phyloP scores from a whole-genome alignment of 2,329 filamentous ascomycete genomes.

The Arthrobotrys pseudoclavata region DNA sequence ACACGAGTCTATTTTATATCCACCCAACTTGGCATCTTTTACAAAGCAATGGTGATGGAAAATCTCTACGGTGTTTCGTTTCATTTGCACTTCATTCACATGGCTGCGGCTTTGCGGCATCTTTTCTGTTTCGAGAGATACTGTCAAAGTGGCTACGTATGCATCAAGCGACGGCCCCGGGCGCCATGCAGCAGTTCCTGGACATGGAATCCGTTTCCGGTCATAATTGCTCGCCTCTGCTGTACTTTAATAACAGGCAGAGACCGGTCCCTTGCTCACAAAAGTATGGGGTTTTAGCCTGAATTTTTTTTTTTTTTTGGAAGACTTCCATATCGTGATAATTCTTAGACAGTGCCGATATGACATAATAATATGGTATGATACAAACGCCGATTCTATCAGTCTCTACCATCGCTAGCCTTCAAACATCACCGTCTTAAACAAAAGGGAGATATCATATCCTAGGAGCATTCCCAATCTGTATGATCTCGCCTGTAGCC shows the following conservation, averaged over 20 bases:
- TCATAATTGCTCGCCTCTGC: constrained; percentile 4
- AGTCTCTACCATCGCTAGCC: neutral
- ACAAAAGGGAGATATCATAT: constrained; percentile 65
- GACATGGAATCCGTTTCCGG: constrained; percentile 29
- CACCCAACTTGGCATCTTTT: neutral
- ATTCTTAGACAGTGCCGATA: neutral
- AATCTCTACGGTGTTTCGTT: neutral
- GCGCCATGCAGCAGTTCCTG: constrained; percentile 36
- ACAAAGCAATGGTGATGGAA: too few species aligned
- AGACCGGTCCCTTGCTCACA: neutral
- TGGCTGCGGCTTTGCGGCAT: constrained; percentile 12
- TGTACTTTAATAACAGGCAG: too few species aligned
- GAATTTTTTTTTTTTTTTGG: constrained; percentile 14
- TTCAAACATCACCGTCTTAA: neutral
- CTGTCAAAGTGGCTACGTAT: constrained; percentile 49
- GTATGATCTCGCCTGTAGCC: constrained; percentile 83
- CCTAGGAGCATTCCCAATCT: constrained; percentile 83
- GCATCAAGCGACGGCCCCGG: constrained; percentile 46
- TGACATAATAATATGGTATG: neutral
- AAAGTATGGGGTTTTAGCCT: constrained; percentile 58
- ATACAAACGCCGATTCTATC: constrained; percentile 3
- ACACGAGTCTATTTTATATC: neutral
- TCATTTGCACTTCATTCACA: neutral
- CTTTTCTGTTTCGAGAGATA: neutral
- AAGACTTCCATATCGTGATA: too few species aligned